phyloP scores from a whole-genome alignment of 116 monocot genomes.

The Trichopus zeylanicus region DNA sequence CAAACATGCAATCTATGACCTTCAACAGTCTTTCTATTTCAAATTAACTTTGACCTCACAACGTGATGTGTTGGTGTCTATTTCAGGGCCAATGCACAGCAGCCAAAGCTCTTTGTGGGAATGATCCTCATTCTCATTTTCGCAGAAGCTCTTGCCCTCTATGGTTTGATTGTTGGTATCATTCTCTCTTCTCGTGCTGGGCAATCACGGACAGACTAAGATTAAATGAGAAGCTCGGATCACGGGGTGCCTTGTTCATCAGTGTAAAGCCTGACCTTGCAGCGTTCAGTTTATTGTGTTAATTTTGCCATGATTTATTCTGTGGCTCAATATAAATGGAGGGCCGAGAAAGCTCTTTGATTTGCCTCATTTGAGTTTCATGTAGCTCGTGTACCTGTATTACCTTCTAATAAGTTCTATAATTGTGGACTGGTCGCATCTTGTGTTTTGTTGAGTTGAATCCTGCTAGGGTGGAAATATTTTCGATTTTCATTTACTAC shows the following conservation, averaged over 20 bases:
- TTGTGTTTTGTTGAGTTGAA: too few relatives aligned
- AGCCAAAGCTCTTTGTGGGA: constrained; percentile 13
- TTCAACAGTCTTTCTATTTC: not conserved
- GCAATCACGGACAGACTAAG: constrained; percentile 7
- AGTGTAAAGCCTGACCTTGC: not conserved
- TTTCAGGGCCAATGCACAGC: constrained; percentile 11
- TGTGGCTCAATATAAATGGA: too few relatives aligned
- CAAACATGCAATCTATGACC: too few relatives aligned
- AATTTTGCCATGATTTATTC: constrained; percentile 4
- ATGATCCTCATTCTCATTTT: constrained; percentile 13
- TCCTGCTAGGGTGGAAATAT: not conserved
- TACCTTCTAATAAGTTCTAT: too few relatives aligned
- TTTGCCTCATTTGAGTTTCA: too few relatives aligned
- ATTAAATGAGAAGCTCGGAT: not conserved
- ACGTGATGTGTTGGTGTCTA: not conserved
- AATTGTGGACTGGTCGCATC: too few relatives aligned
- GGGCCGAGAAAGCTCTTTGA: too few relatives aligned
- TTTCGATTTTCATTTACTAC: not conserved
- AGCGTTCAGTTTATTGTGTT: not conserved
- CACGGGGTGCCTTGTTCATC: not conserved
- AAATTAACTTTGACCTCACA: not conserved
- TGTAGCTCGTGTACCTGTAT: too few relatives aligned
- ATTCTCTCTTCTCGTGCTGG: constrained; percentile 11
- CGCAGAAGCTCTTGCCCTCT: constrained; percentile 10
- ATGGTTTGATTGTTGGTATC: constrained; percentile 9